These are phyloP conservation scores for Sclerotinia glacialis DNA, from an alignment of 2,329 filamentous ascomycete species.

Conservation along the genomic window DNA sequence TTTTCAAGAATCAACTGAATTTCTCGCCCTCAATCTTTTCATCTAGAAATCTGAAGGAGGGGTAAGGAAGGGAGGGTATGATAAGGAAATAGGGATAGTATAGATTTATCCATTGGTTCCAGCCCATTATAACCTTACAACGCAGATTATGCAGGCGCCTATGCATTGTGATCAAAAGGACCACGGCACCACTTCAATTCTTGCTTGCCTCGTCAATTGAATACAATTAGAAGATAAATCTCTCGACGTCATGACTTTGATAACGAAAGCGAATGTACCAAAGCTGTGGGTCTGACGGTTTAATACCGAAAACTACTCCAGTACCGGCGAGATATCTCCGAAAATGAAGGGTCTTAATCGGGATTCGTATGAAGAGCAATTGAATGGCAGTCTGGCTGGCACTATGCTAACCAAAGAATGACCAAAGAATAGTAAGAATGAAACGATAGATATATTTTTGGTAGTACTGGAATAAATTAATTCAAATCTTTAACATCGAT, in stretches of 20 bases:
- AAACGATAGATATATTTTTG: background rate
- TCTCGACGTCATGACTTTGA: constrained; percentile 2
- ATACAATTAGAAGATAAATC: background rate
- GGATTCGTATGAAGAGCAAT: background rate
- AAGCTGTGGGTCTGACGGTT: background rate
- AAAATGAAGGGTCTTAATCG: background rate
- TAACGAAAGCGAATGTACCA: background rate
- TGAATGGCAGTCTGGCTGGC: background rate
- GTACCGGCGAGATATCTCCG: constrained; percentile 1
- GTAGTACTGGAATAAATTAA: background rate
- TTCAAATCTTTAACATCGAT: background rate
- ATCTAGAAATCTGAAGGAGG: background rate
- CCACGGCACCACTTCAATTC: background rate
- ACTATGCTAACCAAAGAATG: background rate
- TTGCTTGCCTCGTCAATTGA: background rate
- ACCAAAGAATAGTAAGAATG: background rate
- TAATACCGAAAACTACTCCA: background rate
- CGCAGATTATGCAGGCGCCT: background rate
- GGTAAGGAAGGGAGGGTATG: background rate
- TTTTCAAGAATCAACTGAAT: background rate
- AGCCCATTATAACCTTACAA: background rate
- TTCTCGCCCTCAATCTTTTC: background rate
- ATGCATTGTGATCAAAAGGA: constrained; percentile 15
- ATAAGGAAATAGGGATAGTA: background rate
- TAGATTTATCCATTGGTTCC: background rate